These are phyloP conservation scores for Beta corolliflora DNA, from an alignment of 179 eudicot species.

Conservation along the genomic window DNA sequence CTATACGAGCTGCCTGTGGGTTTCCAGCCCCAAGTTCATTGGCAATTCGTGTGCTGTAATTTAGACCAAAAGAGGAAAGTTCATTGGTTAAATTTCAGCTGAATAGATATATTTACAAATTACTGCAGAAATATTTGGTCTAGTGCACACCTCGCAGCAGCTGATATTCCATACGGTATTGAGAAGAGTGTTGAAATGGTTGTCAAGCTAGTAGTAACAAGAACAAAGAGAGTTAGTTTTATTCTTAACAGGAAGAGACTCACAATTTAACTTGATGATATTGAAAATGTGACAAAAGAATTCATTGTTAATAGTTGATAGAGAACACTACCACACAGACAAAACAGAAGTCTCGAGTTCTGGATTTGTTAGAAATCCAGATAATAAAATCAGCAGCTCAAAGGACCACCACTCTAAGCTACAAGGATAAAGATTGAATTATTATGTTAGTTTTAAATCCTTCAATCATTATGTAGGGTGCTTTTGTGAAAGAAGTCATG, in stretches of 20 bases:
- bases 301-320: background rate
- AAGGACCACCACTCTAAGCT: slow-evolving; percentile 84
- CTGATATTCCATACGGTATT: slow-evolving; percentile 64
- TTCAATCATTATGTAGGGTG: background rate
- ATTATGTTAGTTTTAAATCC: background rate
- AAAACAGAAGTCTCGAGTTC: slow-evolving; percentile 65
- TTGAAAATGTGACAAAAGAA: background rate
- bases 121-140: background rate
- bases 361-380: slow-evolving; percentile 65
- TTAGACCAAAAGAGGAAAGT: background rate
- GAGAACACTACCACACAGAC: slow-evolving; percentile 57
- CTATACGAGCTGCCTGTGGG: slow-evolving; percentile 54
- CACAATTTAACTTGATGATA: background rate
- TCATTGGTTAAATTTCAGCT: background rate
- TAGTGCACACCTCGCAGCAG: slow-evolving; percentile 60
- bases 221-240: background rate
- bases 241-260: too few species aligned
- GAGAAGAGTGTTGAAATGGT: slow-evolving; percentile 60
- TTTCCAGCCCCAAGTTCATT: slow-evolving; percentile 77
- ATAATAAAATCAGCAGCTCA: slow-evolving; percentile 65
- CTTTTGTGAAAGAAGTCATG: too few species aligned
- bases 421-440: slow-evolving; percentile 14
- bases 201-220: slow-evolving; percentile 45
- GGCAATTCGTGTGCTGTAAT: slow-evolving; percentile 66
- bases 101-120: background rate